These are phyloP conservation scores for Astragalus glycyphyllos DNA, from an alignment of 306 rosid species.

Conservation along the genomic window DNA sequence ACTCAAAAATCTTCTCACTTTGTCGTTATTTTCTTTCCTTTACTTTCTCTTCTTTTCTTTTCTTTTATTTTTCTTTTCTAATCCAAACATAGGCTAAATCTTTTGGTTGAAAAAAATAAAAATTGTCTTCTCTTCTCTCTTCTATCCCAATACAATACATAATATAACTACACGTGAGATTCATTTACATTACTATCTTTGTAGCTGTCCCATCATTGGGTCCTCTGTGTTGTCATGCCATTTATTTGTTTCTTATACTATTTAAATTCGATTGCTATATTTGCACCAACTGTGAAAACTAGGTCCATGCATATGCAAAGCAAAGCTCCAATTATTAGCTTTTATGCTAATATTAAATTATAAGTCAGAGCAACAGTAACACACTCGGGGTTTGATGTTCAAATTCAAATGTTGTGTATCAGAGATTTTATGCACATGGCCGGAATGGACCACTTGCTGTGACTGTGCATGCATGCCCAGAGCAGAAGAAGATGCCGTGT, in stretches of 20 bases:
- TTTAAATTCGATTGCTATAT: background rate
- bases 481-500: background rate
- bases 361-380: conserved; percentile 7
- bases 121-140: no score
- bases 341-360: conserved; percentile 11
- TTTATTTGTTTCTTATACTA: background rate
- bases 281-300: background rate
- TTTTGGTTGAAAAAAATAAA: no score
- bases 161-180: conserved; percentile 8
- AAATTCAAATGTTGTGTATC: conserved; percentile 23
- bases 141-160: no score
- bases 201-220: conserved; percentile 17
- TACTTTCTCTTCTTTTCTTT: no score
- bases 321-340: conserved; percentile 3
- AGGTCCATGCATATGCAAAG: conserved; percentile 21
- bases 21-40: no score
- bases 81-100: no score
- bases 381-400: background rate
- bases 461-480: conserved; percentile 14
- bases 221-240: conserved; percentile 26
- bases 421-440: background rate
- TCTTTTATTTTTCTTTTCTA: no score
- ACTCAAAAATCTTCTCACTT: no score
- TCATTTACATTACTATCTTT: conserved; percentile 3
- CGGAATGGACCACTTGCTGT: conserved; percentile 31